A percentile compares a stretch with the other conserved stretches of the same genome.
phyloP scores from a whole-genome alignment of 192 early-diverging fungal genomes.

The Umbelopsis sp. region DNA sequence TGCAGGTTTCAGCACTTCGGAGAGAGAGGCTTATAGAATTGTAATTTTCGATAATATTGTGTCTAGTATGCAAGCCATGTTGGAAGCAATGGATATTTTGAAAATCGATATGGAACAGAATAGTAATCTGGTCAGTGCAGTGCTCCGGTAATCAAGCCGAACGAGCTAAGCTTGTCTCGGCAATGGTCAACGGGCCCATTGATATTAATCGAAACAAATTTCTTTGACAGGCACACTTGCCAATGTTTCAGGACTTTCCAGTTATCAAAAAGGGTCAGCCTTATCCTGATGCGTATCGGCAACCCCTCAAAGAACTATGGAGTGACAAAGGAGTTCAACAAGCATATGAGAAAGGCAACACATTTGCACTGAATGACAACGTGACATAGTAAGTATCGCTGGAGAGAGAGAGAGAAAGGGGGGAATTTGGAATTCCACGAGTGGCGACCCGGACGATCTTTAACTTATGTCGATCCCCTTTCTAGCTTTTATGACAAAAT shows the following conservation, averaged over 20 bases:
- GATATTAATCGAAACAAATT: background rate
- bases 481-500: conserved; percentile 55
- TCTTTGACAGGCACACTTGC: conserved; percentile 34
- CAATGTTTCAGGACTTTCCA: conserved; percentile 43
- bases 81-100: conserved; percentile 46
- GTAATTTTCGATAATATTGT: conserved; percentile 55
- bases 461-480: background rate
- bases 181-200: no score
- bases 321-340: conserved; percentile 45
- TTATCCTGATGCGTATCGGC: conserved; percentile 44
- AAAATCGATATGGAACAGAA: background rate
- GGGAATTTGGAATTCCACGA: background rate
- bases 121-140: background rate
- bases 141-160: no score
- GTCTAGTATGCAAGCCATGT: conserved; percentile 50
- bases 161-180: no score
- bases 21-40: conserved; percentile 48
- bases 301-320: conserved; percentile 54
- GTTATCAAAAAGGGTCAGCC: conserved; percentile 39
- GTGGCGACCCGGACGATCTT: background rate
- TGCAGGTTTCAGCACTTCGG: conserved; percentile 47
- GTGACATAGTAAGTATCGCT: conserved; percentile 49
- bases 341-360: conserved; percentile 42
- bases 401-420: background rate
- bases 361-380: conserved; percentile 56